A percentile compares a stretch with the other conserved stretches of the same genome.
Evolutionary conservation across 176 grass and related monocot species (phyloP).

Genomic region (Dendrocalamus sinicus): DNA sequence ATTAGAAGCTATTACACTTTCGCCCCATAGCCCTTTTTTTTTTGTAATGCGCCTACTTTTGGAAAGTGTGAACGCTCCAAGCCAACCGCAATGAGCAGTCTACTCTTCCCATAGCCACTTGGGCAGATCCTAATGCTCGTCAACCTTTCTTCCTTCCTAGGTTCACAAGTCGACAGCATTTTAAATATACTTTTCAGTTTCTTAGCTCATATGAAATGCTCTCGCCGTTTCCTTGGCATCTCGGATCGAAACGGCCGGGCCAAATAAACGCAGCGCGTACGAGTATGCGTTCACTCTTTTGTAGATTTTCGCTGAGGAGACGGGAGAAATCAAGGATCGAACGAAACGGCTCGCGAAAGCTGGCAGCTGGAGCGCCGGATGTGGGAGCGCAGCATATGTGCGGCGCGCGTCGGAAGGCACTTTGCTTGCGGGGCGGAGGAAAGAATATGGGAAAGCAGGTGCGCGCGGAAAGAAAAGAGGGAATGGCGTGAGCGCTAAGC

Average conservation of each 20-base stretch:
- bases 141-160: no score
- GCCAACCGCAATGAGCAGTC: neutral
- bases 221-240: neutral
- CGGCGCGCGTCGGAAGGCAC: neutral
- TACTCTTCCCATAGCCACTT: neutral
- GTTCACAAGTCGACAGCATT: neutral
- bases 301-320: neutral
- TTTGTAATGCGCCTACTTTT: neutral
- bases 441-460: conserved; percentile 32
- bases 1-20: no score
- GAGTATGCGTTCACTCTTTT: no score
- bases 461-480: neutral
- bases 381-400: neutral
- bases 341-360: neutral
- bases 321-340: neutral
- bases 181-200: no score
- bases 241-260: neutral
- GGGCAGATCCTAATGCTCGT: neutral
- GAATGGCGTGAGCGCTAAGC: conserved; percentile 39
- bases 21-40: no score
- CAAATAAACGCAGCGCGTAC: no score
- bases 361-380: neutral
- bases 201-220: no score
- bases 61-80: neutral
- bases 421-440: conserved; percentile 48